A percentile compares a stretch with the other conserved stretches of the same genome.
These are phyloP conservation scores for Tagetes erecta DNA, from an alignment of 129 eudicot species.

Conservation along the genomic window DNA sequence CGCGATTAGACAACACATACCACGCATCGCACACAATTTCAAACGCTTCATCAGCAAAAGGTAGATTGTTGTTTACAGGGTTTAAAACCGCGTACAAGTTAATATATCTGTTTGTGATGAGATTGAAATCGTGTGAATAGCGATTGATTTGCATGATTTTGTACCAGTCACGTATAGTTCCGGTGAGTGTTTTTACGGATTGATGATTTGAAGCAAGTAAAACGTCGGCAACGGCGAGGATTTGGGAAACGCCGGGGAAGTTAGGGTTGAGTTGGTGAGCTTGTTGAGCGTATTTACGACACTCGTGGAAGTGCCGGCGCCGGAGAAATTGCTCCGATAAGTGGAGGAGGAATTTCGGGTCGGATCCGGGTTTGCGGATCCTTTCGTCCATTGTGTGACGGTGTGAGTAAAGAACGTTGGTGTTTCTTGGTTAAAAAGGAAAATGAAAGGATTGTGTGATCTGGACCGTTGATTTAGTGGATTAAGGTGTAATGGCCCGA, in stretches of 20 bases:
- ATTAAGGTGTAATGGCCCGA: too few relatives aligned
- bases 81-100: conserved; percentile 29
- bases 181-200: neutral
- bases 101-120: conserved; percentile 31
- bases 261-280: conserved; percentile 36
- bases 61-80: conserved; percentile 38
- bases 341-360: conserved; percentile 28
- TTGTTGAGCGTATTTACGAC: conserved; percentile 48
- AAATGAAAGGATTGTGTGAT: too few relatives aligned
- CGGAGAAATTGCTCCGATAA: conserved; percentile 47
- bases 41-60: conserved; percentile 52
- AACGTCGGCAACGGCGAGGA: conserved; percentile 57
- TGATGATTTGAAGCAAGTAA: conserved; percentile 33
- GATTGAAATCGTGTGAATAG: conserved; percentile 30
- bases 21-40: conserved; percentile 48
- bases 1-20: conserved; percentile 42
- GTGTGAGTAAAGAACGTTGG: neutral
- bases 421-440: neutral
- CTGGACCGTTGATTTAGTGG: too few relatives aligned
- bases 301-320: conserved; percentile 39
- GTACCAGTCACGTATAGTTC: conserved; percentile 42
- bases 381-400: conserved; percentile 16
- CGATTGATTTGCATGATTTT: conserved; percentile 39
- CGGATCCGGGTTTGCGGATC: conserved; percentile 25
- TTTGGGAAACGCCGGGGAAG: conserved; percentile 36